A percentile compares a stretch with the other conserved stretches of the same genome.
phyloP scores from a whole-genome alignment of 305 asterid genomes.

The Solanum hybrid region DNA sequence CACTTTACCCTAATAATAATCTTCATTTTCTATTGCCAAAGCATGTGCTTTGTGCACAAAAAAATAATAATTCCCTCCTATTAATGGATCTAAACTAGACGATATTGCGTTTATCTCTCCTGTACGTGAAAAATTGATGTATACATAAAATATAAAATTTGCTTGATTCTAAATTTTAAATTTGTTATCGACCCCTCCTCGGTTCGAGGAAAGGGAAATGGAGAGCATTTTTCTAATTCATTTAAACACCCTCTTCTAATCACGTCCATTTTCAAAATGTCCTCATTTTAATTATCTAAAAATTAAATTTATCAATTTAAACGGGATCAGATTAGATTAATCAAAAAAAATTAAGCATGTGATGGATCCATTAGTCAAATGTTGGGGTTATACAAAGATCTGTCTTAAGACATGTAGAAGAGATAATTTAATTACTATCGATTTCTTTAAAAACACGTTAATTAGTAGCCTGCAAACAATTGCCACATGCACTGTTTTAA shows the following conservation, averaged over 20 bases:
- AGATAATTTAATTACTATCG: not conserved
- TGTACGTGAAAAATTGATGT: not conserved
- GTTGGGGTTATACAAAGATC: not conserved
- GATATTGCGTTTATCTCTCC: not conserved
- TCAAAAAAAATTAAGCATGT: not conserved
- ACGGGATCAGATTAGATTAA: not conserved
- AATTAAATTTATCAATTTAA: not conserved
- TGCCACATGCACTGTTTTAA: slow-evolving; percentile 1
- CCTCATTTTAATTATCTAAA: not conserved
- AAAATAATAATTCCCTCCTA: not conserved
- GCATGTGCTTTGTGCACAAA: not conserved
- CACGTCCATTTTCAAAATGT: not conserved
- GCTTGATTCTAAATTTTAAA: not conserved
- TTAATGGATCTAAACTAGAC: not conserved
- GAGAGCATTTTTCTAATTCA: not conserved
- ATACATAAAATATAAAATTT: not conserved
- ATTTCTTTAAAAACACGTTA: slow-evolving; percentile 2
- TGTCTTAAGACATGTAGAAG: not conserved
- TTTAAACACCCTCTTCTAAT: not conserved
- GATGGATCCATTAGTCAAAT: not conserved
- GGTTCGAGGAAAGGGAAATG: not conserved
- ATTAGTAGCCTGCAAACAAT: not conserved
- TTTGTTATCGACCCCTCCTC: not conserved
- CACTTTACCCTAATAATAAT: not conserved
- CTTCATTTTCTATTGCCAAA: not conserved